Percentiles rank a stretch among this genome's conserved stretches.
These are phyloP conservation scores for Pseudocercospora cruenta DNA, from an alignment of 2,329 filamentous ascomycete species.

Conservation along the genomic window DNA sequence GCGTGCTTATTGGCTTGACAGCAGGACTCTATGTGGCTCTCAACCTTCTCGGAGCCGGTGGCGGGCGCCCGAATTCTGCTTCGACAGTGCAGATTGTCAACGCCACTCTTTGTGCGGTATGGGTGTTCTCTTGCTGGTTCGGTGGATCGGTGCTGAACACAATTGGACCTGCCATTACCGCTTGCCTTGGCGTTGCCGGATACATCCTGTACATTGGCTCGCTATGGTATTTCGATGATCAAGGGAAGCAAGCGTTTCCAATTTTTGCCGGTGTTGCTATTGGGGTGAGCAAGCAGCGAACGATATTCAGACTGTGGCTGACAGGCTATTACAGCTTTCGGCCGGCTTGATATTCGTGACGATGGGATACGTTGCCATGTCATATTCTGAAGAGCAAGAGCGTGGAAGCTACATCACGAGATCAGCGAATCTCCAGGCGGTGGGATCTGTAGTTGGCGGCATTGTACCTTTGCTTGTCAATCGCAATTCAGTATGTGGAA, in stretches of 20 bases:
- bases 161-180: slow-evolving; percentile 32
- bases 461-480: slow-evolving; percentile 39
- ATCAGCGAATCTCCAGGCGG: slow-evolving; percentile 37
- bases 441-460: slow-evolving; percentile 36
- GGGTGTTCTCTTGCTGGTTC: slow-evolving; percentile 35
- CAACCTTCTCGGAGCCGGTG: slow-evolving; percentile 35
- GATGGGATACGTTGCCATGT: slow-evolving; percentile 39
- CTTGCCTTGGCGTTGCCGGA: slow-evolving; percentile 30
- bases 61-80: slow-evolving; percentile 34
- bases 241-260: slow-evolving; percentile 33
- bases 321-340: slow-evolving; percentile 25
- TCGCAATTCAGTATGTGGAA: slow-evolving; percentile 23
- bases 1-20: slow-evolving; percentile 22
- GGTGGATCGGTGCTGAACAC: slow-evolving; percentile 36
- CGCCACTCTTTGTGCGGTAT: slow-evolving; percentile 36
- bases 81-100: slow-evolving; percentile 36
- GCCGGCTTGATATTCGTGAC: slow-evolving; percentile 40
- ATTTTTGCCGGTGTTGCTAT: slow-evolving; percentile 34
- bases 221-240: slow-evolving; percentile 38
- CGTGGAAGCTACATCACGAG: slow-evolving; percentile 38
- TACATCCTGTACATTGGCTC: slow-evolving; percentile 38
- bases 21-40: slow-evolving; percentile 31
- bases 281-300: slow-evolving; percentile 19
- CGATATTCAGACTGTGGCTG: too few species aligned
- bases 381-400: slow-evolving; percentile 42